Conservation (phyloP, 495 filamentous ascomycete species). For the Hypoxylon rickii region DNA sequence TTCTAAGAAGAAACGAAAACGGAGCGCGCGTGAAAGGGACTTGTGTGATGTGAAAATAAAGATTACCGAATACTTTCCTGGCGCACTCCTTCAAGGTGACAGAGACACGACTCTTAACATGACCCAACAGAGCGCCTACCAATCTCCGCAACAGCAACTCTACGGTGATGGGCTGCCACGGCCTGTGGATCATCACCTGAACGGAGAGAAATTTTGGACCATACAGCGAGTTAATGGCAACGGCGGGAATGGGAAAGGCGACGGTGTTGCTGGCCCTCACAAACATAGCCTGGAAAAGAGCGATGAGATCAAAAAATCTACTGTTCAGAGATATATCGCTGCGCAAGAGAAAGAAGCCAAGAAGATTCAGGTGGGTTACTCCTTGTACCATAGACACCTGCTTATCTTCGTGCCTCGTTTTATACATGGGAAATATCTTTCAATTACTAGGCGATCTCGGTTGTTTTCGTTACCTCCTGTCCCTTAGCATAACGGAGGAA, state of each 20-base stretch:
- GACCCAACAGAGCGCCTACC: constrained; percentile 16
- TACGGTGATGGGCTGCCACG: constrained; percentile 26
- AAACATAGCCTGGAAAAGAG: constrained; percentile 78
- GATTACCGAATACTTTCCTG: constrained; percentile 80
- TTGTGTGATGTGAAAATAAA: constrained; percentile 93
- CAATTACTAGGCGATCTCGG: constrained; percentile 3
- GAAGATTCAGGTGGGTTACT: constrained; percentile 65
- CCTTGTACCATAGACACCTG: constrained; percentile 28
- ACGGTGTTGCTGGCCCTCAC: constrained; percentile 68
- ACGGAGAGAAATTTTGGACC: constrained; percentile 66
- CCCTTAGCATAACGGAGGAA: constrained; percentile 1
- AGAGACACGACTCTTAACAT: constrained; percentile 22
- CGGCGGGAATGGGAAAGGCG: constrained; percentile 72
- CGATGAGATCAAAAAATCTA: constrained; percentile 86
- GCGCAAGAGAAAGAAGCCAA: constrained; percentile 69
- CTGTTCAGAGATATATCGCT: constrained; percentile 67
- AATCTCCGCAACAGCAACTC: constrained; percentile 24
- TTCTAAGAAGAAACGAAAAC: constrained; percentile 87
- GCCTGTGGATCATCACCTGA: constrained; percentile 20
- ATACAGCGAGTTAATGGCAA: constrained; percentile 80
- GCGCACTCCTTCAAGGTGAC: constrained; percentile 43
- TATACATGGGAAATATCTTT: constrained; percentile 21
- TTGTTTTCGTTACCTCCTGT: background rate
- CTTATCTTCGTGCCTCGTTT: constrained; percentile 16
- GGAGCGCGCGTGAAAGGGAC: constrained; percentile 73